Evolutionary conservation across 192 early-diverging fungal species (phyloP).

Genomic region (Entomortierella chlamydospora): DNA sequence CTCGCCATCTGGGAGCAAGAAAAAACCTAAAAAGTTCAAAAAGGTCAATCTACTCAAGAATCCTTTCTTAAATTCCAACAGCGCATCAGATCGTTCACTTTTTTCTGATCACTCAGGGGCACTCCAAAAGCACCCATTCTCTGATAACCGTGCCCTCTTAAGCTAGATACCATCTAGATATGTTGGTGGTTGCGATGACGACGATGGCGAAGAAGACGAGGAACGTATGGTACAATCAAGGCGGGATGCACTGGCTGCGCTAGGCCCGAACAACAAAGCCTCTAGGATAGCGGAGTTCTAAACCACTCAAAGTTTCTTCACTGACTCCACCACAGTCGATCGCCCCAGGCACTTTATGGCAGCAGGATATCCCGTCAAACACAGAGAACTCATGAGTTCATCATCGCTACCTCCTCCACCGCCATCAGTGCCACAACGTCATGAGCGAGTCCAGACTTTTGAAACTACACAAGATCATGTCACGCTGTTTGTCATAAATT

Average conservation of each 20-base stretch:
- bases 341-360: background rate
- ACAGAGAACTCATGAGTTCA: too few relatives aligned
- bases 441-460: too few relatives aligned
- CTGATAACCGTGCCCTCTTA: background rate
- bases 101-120: background rate
- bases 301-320: slow-evolving; percentile 4
- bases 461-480: too few relatives aligned
- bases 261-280: slow-evolving; percentile 23
- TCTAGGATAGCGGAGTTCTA: slow-evolving; percentile 29
- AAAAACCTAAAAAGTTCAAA: background rate
- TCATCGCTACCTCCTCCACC: too few relatives aligned
- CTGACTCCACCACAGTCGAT: background rate
- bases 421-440: too few relatives aligned
- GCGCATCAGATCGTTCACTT: background rate
- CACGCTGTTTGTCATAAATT: too few relatives aligned
- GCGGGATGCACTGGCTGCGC: slow-evolving; percentile 21
- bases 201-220: slow-evolving; percentile 26
- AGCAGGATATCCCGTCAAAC: too few relatives aligned
- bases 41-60: slow-evolving; percentile 1
- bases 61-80: background rate
- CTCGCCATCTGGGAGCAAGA: background rate
- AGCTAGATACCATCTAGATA: background rate
- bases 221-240: slow-evolving; percentile 28
- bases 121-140: background rate
- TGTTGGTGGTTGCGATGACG: background rate